Evolutionary conservation across 768 basidiomycete species (phyloP).

Genomic region (Cystofilobasidium macerans): DNA sequence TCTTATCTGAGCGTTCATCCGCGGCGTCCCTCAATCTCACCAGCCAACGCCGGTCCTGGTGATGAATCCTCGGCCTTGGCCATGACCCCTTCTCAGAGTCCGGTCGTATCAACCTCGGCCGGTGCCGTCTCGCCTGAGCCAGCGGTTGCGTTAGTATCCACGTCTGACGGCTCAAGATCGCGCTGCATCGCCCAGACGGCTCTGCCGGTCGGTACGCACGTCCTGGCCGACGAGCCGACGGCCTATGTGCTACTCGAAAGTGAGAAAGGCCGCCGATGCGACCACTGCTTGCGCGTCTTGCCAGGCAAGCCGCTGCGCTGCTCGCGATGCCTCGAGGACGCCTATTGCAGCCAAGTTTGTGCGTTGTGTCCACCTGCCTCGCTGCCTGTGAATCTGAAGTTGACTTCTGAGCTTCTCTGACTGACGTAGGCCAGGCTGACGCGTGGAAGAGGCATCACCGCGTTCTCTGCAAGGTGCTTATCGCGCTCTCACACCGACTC

Average conservation of each 20-base stretch:
- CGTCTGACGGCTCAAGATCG: neutral
- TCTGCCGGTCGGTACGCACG: neutral
- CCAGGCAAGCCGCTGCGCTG: neutral
- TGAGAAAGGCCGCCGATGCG: conserved; percentile 11
- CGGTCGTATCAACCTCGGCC: neutral
- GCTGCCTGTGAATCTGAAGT: neutral
- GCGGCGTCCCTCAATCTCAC: neutral
- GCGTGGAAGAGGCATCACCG: conserved; percentile 20
- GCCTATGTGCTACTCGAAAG: conserved; percentile 7
- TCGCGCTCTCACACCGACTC: conserved; percentile 2
- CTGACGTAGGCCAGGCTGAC: neutral
- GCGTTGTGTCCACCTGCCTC: neutral
- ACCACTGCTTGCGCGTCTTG: conserved; percentile 3
- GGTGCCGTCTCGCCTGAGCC: neutral
- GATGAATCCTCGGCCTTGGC: no score
- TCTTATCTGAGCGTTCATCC: neutral
- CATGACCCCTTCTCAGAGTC: neutral
- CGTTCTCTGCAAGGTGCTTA: conserved; percentile 8
- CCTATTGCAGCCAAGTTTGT: conserved; percentile 10
- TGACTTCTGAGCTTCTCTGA: neutral
- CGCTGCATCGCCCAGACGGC: neutral
- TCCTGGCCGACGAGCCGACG: conserved; percentile 4
- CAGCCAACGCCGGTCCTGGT: neutral
- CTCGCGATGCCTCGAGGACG: conserved; percentile 15
- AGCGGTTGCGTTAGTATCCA: neutral